Percentiles rank a stretch among this genome's conserved stretches.
These are phyloP conservation scores for Cyclotella distinguenda DNA, from an alignment of 108 stramenopile genomes.

Conservation along the genomic window DNA sequence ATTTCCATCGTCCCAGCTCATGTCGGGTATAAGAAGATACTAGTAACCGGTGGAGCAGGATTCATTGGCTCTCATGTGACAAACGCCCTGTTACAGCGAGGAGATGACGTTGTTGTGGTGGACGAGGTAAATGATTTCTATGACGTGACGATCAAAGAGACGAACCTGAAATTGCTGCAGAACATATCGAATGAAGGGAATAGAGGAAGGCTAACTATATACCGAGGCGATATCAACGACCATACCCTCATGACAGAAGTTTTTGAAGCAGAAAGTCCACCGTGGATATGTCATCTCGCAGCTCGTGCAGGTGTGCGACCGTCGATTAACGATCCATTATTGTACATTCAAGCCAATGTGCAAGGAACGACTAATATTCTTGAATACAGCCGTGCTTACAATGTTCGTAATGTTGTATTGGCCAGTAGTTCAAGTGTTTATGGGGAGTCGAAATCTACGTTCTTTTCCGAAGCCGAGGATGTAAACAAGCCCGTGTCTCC, in stretches of 20 bases:
- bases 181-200: constrained; percentile 41
- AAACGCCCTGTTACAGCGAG: constrained; percentile 75
- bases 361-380: constrained; percentile 79
- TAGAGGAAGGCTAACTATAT: constrained; percentile 55
- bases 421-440: constrained; percentile 85
- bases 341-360: constrained; percentile 96
- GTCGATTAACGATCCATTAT: constrained; percentile 94
- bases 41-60: constrained; percentile 97
- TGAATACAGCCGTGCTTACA: constrained; percentile 1
- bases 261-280: constrained; percentile 71
- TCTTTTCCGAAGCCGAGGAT: constrained; percentile 90
- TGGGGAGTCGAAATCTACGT: constrained; percentile 86
- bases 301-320: constrained; percentile 91
- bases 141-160: constrained; percentile 85
- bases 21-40: constrained; percentile 80
- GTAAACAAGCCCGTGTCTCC: constrained; percentile 95
- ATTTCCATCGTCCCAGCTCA: constrained; percentile 53
- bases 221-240: constrained; percentile 92
- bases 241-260: constrained; percentile 72
- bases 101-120: constrained; percentile 93
- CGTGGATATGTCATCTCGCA: constrained; percentile 96
- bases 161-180: constrained; percentile 46
- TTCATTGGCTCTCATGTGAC: constrained; percentile 93
- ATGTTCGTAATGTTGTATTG: constrained; percentile 90
- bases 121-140: constrained; percentile 99